A percentile compares a stretch with the other conserved stretches of the same genome.
These are phyloP conservation scores for Dillenia suffruticosa DNA, from an alignment of 164 flowering plant species.

Conservation along the genomic window DNA sequence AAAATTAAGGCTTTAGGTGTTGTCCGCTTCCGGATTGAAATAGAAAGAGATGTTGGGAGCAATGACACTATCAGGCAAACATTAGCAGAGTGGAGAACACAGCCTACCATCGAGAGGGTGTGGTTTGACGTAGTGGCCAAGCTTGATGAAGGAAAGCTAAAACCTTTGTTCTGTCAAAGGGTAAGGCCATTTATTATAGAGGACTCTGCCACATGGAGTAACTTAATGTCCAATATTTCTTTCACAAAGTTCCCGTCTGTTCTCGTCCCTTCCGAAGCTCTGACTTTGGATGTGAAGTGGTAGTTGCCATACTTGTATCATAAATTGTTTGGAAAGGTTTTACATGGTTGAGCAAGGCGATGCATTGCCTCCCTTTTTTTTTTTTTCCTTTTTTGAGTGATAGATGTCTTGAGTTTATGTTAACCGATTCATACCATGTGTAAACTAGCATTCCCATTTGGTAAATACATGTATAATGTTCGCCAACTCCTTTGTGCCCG, in stretches of 20 bases:
- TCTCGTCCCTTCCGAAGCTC: constrained; percentile 57
- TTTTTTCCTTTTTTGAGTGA: too few relatives aligned
- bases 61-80: constrained; percentile 21
- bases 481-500: too few relatives aligned
- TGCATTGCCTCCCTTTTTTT: too few relatives aligned
- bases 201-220: constrained; percentile 67
- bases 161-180: constrained; percentile 42
- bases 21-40: constrained; percentile 49
- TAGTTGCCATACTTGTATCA: constrained; percentile 12
- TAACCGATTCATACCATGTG: too few relatives aligned
- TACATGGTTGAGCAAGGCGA: too few relatives aligned
- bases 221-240: constrained; percentile 61
- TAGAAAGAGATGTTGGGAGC: constrained; percentile 41
- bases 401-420: too few relatives aligned
- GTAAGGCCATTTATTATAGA: constrained; percentile 39
- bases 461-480: too few relatives aligned
- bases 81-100: constrained; percentile 67
- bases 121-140: constrained; percentile 58
- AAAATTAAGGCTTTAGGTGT: constrained; percentile 36
- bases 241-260: constrained; percentile 59
- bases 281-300: constrained; percentile 78
- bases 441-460: too few relatives aligned
- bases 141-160: constrained; percentile 45
- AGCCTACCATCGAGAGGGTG: constrained; percentile 41
- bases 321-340: too few relatives aligned